Evolutionary conservation across 1,284 basidiomycete genomes (phyloP).

Genomic region (Heterobasidion occidentale): DNA sequence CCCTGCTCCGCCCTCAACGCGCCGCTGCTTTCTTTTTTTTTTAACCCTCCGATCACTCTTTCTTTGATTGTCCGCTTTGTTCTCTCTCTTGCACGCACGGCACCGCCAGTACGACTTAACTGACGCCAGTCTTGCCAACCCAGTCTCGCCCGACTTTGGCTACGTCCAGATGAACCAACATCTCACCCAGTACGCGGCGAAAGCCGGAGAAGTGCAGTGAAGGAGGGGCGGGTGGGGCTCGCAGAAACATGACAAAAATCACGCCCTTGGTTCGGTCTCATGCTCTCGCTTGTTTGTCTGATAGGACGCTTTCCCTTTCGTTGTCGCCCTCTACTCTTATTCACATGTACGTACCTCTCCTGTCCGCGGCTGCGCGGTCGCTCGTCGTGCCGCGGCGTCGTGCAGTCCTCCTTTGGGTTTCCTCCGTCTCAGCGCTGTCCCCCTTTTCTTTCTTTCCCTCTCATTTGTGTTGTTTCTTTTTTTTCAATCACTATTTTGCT

Average conservation of each 20-base stretch:
- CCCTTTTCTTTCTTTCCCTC: background rate
- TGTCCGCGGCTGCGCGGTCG: background rate
- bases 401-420: too few species aligned
- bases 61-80: background rate
- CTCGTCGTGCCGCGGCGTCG: background rate
- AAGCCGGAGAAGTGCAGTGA: slow-evolving; percentile 24
- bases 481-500: background rate
- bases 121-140: slow-evolving; percentile 32
- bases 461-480: slow-evolving; percentile 5
- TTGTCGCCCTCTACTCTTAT: too few species aligned
- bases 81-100: slow-evolving; percentile 7
- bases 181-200: slow-evolving; percentile 54
- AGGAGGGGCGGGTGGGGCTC: background rate
- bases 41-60: too few species aligned
- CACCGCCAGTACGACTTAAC: slow-evolving; percentile 26
- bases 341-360: too few species aligned
- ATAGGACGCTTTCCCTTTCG: too few species aligned
- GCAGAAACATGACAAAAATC: background rate
- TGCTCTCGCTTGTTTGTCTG: too few species aligned
- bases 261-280: too few species aligned
- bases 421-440: background rate
- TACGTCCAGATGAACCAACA: slow-evolving; percentile 72
- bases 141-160: slow-evolving; percentile 78
- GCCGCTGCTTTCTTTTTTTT: slow-evolving; percentile 6
- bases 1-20: slow-evolving; percentile 1